These are phyloP conservation scores for Corymbia citriodora DNA, from an alignment of 441 rosid genomes.

Conservation along the genomic window DNA sequence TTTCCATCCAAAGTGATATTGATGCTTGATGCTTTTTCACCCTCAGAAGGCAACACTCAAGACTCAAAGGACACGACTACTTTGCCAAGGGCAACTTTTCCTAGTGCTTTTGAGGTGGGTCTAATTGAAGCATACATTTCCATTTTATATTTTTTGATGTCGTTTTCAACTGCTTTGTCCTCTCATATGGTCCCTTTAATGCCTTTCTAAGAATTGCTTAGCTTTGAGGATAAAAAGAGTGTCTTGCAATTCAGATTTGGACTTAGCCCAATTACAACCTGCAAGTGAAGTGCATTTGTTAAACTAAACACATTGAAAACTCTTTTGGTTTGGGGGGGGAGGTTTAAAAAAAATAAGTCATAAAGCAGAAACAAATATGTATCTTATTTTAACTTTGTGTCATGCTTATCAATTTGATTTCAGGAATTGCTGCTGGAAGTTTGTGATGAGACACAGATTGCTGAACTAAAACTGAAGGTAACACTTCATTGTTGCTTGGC, in stretches of 20 bases:
- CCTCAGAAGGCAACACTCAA: constrained; percentile 21
- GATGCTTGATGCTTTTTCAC: constrained; percentile 18
- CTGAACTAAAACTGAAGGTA: constrained; percentile 91
- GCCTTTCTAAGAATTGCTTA: not conserved
- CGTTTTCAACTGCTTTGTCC: not conserved
- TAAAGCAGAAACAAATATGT: not conserved
- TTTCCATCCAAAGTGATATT: constrained; percentile 1
- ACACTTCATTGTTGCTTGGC: constrained; percentile 3
- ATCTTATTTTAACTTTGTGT: not conserved
- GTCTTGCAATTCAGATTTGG: not conserved
- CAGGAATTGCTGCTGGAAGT: constrained; percentile 81
- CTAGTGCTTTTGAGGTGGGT: constrained; percentile 73
- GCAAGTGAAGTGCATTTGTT: not conserved
- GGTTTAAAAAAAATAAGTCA: not conserved
- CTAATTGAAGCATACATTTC: not conserved
- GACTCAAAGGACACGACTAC: constrained; percentile 34
- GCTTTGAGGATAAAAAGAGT: not conserved
- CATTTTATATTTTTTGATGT: not conserved
- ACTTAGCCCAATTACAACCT: not conserved
- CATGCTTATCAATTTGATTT: constrained; percentile 5
- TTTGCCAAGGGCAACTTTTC: constrained; percentile 42
- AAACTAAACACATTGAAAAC: not conserved
- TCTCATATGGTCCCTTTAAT: not conserved
- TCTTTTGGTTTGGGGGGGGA: no score
- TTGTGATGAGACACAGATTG: constrained; percentile 91